Percentiles rank a stretch among this genome's conserved stretches.
These are phyloP conservation scores for Leishmania mexicana DNA, from an alignment of 208 protist genomes.

Conservation along the genomic window DNA sequence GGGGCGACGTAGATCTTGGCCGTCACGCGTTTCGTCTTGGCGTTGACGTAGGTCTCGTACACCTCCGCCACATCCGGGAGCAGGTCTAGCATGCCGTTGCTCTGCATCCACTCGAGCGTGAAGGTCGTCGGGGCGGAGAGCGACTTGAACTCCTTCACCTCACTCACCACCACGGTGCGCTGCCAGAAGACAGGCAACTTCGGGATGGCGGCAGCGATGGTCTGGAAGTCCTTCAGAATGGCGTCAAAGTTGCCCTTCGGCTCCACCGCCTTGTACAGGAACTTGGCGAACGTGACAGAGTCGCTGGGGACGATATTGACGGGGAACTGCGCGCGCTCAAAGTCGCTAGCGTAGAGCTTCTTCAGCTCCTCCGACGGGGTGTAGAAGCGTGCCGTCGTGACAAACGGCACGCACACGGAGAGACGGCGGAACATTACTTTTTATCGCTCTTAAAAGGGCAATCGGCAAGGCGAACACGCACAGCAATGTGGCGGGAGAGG, in stretches of 20 bases:
- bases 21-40: constrained; percentile 78
- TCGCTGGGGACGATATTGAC: constrained; percentile 87
- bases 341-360: constrained; percentile 90
- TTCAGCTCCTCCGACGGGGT: constrained; percentile 84
- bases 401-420: constrained; percentile 36
- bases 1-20: constrained; percentile 88
- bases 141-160: constrained; percentile 81
- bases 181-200: constrained; percentile 91
- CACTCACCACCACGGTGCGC: constrained; percentile 67
- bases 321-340: constrained; percentile 80
- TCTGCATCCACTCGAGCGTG: constrained; percentile 93
- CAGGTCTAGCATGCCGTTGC: constrained; percentile 87
- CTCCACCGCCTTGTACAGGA: constrained; percentile 89
- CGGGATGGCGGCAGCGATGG: constrained; percentile 58
- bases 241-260: constrained; percentile 62
- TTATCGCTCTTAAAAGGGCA: background rate
- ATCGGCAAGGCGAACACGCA: background rate
- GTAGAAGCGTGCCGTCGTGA: constrained; percentile 76
- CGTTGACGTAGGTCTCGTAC: constrained; percentile 91
- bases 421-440: constrained; percentile 81
- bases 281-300: constrained; percentile 89
- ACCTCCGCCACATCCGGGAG: constrained; percentile 80
- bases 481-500: background rate
- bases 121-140: constrained; percentile 81
- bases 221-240: constrained; percentile 82